Conservation (phyloP, 371 early-diverging fungal genomes). For the Rhizopus stolonifer region DNA sequence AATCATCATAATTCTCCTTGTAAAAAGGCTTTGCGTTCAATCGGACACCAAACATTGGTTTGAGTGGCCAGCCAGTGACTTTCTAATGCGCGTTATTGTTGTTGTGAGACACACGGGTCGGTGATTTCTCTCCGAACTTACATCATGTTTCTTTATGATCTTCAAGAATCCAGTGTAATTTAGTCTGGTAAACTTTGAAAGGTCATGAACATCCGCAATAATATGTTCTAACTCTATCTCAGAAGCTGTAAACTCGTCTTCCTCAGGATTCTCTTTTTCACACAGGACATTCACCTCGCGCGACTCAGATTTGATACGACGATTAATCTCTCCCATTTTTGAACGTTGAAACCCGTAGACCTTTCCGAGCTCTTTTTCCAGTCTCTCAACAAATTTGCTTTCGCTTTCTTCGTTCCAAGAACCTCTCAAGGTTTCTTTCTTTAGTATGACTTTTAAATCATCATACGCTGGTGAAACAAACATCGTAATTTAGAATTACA, state of each 20-base stretch:
- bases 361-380: slow-evolving; percentile 93
- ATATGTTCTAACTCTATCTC: slow-evolving; percentile 83
- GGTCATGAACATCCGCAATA: slow-evolving; percentile 83
- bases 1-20: slow-evolving; percentile 87
- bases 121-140: slow-evolving; percentile 20
- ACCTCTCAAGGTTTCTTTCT: slow-evolving; percentile 45
- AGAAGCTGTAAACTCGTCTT: slow-evolving; percentile 65
- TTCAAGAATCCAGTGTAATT: slow-evolving; percentile 95
- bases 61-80: slow-evolving; percentile 83
- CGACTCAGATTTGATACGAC: slow-evolving; percentile 76
- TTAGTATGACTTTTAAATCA: slow-evolving; percentile 78
- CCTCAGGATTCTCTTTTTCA: slow-evolving; percentile 62
- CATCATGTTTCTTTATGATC: slow-evolving; percentile 95
- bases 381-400: slow-evolving; percentile 79
- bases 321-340: slow-evolving; percentile 87
- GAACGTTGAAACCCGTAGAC: slow-evolving; percentile 87
- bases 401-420: slow-evolving; percentile 77
- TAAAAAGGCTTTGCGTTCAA: slow-evolving; percentile 88
- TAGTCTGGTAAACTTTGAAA: slow-evolving; percentile 87
- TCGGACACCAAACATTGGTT: slow-evolving; percentile 85
- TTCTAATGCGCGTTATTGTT: slow-evolving; percentile 42
- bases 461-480: slow-evolving; percentile 72
- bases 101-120: too few species aligned
- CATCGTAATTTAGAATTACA: too few species aligned
- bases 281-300: slow-evolving; percentile 58